These are phyloP conservation scores for Mortierella antarctica DNA, from an alignment of 192 early-diverging fungal genomes.

Conservation along the genomic window DNA sequence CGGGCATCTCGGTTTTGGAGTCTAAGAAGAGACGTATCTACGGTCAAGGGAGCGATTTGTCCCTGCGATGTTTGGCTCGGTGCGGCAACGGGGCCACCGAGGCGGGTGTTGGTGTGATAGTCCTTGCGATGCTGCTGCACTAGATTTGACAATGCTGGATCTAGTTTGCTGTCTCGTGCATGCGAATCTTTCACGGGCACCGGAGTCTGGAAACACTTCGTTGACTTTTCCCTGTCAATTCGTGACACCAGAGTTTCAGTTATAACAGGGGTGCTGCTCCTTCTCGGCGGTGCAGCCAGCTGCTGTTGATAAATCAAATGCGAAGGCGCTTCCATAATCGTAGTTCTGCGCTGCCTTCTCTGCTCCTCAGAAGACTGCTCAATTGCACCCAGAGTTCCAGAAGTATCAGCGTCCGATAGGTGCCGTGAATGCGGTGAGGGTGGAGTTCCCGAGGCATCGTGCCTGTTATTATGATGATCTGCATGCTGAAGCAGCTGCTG, in stretches of 20 bases:
- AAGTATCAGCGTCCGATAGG: too few relatives aligned
- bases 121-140: conserved; percentile 41
- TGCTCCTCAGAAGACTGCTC: conserved; percentile 1
- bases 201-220: conserved; percentile 41
- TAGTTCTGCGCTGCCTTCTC: not conserved
- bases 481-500: too few relatives aligned
- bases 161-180: conserved; percentile 21
- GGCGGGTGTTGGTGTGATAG: conserved; percentile 13
- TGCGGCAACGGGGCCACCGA: conserved; percentile 6
- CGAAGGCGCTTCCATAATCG: not conserved
- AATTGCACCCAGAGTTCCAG: too few relatives aligned
- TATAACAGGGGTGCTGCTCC: conserved; percentile 21
- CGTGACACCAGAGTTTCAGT: conserved; percentile 26
- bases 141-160: conserved; percentile 31
- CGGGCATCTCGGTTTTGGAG: not conserved
- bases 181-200: conserved; percentile 1
- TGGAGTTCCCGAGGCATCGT: too few relatives aligned
- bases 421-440: not conserved
- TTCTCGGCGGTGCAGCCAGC: not conserved
- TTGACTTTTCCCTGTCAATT: conserved; percentile 45
- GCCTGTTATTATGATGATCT: too few relatives aligned
- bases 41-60: not conserved
- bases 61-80: not conserved
- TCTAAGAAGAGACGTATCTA: not conserved
- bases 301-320: too few relatives aligned